Conservation (phyloP, 768 basidiomycete species). For the Hydnomerulius pinastri region DNA sequence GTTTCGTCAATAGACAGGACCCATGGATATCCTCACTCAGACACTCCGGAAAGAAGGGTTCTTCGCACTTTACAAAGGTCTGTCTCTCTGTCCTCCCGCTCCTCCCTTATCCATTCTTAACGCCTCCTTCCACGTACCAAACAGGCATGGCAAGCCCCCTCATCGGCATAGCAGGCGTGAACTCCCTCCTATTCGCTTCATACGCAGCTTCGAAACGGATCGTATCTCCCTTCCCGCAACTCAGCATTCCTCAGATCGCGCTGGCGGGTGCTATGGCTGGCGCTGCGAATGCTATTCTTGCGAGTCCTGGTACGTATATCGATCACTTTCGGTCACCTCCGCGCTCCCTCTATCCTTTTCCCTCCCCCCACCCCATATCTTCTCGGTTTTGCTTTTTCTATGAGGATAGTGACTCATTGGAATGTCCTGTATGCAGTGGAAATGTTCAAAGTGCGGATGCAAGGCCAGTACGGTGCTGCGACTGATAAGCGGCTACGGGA, state of each 20-base stretch:
- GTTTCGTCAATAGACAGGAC: constrained; percentile 66
- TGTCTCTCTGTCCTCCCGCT: not conserved
- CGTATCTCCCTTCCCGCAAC: constrained; percentile 85
- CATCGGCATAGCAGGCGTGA: constrained; percentile 92
- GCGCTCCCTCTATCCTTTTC: not conserved
- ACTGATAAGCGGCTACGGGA: constrained; percentile 76
- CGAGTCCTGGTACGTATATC: constrained; percentile 70
- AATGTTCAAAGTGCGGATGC: constrained; percentile 99
- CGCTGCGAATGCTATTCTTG: constrained; percentile 84
- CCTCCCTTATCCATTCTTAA: not conserved
- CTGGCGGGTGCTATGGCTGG: constrained; percentile 92
- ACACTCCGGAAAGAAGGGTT: constrained; percentile 88
- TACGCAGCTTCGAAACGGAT: constrained; percentile 82
- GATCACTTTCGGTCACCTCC: not conserved
- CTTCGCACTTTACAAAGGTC: constrained; percentile 94
- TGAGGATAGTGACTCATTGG: too few species aligned
- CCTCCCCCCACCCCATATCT: not conserved
- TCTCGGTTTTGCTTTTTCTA: too few species aligned
- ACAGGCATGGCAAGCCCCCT: constrained; percentile 90
- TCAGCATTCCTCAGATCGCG: constrained; percentile 79
- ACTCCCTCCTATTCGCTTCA: constrained; percentile 91
- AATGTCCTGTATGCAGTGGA: constrained; percentile 58
- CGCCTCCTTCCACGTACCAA: not conserved
- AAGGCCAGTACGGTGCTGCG: constrained; percentile 86
- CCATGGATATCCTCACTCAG: constrained; percentile 85